These are phyloP conservation scores for Amanita thiersii DNA, from an alignment of 768 basidiomycete species.

Conservation along the genomic window DNA sequence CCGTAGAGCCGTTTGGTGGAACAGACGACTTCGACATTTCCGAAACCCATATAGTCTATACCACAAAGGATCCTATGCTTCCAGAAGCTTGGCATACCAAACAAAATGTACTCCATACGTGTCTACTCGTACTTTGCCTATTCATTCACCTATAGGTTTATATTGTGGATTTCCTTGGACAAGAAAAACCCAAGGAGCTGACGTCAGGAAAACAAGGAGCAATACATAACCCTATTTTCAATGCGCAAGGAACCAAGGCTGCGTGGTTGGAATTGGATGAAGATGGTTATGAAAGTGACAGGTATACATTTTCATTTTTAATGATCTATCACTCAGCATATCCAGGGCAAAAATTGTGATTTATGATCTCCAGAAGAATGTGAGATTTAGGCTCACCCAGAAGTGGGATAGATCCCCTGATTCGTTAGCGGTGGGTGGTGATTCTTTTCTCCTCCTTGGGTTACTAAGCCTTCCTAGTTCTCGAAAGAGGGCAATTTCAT, in stretches of 20 bases:
- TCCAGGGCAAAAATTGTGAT: conserved; percentile 68
- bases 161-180: conserved; percentile 50
- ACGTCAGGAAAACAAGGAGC: conserved; percentile 86
- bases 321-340: not conserved
- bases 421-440: conserved; percentile 50
- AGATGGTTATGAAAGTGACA: conserved; percentile 88
- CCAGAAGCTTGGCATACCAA: conserved; percentile 83
- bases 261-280: conserved; percentile 85
- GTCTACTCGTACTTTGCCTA: not conserved
- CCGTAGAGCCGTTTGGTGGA: conserved; percentile 85
- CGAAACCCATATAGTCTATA: conserved; percentile 63
- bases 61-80: conserved; percentile 75
- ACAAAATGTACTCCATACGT: conserved; percentile 50
- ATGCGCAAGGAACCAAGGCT: conserved; percentile 53
- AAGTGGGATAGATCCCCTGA: conserved; percentile 80
- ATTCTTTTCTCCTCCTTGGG: conserved; percentile 1
- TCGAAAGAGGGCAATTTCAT: conserved; percentile 60
- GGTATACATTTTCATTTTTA: conserved; percentile 27
- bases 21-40: conserved; percentile 77
- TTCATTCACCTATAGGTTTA: conserved; percentile 44
- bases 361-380: conserved; percentile 61
- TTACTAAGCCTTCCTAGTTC: conserved; percentile 41
- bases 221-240: conserved; percentile 66
- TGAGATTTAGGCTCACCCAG: conserved; percentile 69
- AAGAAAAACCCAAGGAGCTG: conserved; percentile 48